Base-by-base conservation (phyloP, 1,284 basidiomycete genomes). In the Peniophora sp. region DNA sequence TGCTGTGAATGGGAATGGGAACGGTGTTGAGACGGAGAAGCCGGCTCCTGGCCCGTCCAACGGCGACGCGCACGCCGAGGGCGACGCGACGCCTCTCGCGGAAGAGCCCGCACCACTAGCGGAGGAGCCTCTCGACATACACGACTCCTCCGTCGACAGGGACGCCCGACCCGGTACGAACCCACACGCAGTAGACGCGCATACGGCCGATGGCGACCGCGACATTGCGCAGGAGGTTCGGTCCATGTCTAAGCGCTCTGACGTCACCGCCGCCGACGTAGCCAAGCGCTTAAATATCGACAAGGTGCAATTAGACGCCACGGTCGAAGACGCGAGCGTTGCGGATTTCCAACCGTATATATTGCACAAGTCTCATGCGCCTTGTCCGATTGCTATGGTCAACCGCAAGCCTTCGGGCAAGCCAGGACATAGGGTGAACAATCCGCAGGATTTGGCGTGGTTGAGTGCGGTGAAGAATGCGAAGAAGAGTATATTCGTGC, bases 381-480 rank as follows among this genome's bases (percentile, higher is more conserved):
- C 85, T 35, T 78, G 86, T 53, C 87, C 89, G 0, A 88, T 91
- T 58, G 86, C 79, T 2, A 72, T 91, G 64, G 79, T 84, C 48
- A 88, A 84, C 61, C 78, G 88, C 16, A 20, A 36, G 23, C 53
- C 54, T 20, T 52, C 45, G n/a, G 54, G 54, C 20, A 65, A 62
- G n/a, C 75, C 74, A 1, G 74, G 73, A 2, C 75, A 78, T 57
- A 71, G 68, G 36, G 77, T 47, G 14, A 2, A 12, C 8, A 48
- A 83, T 58, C 82, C 87, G 1, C 88, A 91, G 63, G 83, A 87
- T 53, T 78, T 79, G 1, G 86, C 87, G 2, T 90, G 86, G 86
- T 73, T 90, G 24, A 81, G 84, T 8, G 87, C 77, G 1, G 75
- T 89, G 61, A 72, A 79, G 47, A 81, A 85, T 56, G 87, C 88